phyloP scores from a whole-genome alignment of 2,329 filamentous ascomycete genomes.

The Penicillium sp. region DNA sequence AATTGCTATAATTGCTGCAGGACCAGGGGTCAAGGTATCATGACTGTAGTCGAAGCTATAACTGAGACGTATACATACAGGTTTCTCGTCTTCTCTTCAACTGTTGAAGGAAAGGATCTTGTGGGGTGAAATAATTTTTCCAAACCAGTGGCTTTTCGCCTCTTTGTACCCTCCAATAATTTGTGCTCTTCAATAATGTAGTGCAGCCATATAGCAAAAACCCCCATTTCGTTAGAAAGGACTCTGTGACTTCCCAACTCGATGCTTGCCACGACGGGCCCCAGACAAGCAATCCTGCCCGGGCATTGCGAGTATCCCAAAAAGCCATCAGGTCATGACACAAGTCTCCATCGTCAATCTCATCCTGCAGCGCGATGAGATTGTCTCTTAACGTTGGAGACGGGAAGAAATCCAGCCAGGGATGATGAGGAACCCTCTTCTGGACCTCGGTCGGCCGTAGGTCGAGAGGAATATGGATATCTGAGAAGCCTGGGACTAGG shows the following conservation, averaged over 20 bases:
- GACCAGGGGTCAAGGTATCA: neutral
- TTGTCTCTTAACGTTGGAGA: conserved; percentile 45
- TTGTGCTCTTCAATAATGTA: conserved; percentile 36
- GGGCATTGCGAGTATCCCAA: conserved; percentile 22
- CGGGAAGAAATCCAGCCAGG: conserved; percentile 46
- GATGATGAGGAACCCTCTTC: conserved; percentile 35
- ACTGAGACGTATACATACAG: neutral
- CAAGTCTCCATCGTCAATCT: conserved; percentile 42
- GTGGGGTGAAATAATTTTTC: conserved; percentile 4
- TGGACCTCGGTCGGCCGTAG: conserved; percentile 41
- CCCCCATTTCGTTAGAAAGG: conserved; percentile 39
- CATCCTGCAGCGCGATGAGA: conserved; percentile 31
- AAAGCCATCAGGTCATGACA: conserved; percentile 38
- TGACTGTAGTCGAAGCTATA: neutral
- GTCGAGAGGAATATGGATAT: conserved; percentile 20
- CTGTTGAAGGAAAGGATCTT: neutral
- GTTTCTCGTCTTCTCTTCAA: neutral
- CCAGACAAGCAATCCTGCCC: conserved; percentile 39
- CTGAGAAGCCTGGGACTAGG: conserved; percentile 2
- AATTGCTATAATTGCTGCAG: neutral
- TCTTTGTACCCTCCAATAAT: conserved; percentile 36
- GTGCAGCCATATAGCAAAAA: conserved; percentile 38
- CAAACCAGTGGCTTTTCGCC: conserved; percentile 31
- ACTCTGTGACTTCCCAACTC: conserved; percentile 44
- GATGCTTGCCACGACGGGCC: conserved; percentile 34